Percentiles rank a stretch among this genome's conserved stretches.
Conservation (phyloP, 1,284 basidiomycete genomes). For the Pseudomicrostroma phylloplanum region DNA sequence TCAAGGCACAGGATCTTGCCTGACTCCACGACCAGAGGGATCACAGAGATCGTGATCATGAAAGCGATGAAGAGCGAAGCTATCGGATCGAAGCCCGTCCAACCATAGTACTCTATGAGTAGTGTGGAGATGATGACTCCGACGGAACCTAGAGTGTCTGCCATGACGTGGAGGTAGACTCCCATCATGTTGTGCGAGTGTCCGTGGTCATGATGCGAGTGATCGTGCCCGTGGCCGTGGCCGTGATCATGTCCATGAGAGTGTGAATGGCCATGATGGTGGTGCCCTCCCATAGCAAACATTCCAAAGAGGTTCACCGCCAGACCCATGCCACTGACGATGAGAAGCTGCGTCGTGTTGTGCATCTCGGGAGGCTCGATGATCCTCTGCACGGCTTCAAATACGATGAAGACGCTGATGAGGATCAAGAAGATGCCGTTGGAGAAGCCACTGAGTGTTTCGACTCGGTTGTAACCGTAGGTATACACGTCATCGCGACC, state of each 20-base stretch:
- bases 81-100: constrained; percentile 98
- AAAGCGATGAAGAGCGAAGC: constrained; percentile 93
- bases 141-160: constrained; percentile 67
- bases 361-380: constrained; percentile 91
- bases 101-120: constrained; percentile 92
- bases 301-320: constrained; percentile 95
- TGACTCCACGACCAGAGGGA: constrained; percentile 88
- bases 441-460: constrained; percentile 94
- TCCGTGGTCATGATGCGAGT: constrained; percentile 53
- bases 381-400: constrained; percentile 93
- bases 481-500: constrained; percentile 88
- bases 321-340: constrained; percentile 81
- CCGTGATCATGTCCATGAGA: constrained; percentile 51
- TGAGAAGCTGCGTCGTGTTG: constrained; percentile 82
- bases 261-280: constrained; percentile 54
- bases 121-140: constrained; percentile 98
- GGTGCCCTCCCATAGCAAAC: constrained; percentile 78
- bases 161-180: constrained; percentile 70
- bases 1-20: constrained; percentile 83
- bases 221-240: constrained; percentile 48
- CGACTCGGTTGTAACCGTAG: constrained; percentile 96
- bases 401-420: constrained; percentile 95
- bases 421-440: constrained; percentile 95
- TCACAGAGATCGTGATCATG: constrained; percentile 87
- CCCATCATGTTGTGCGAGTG: constrained; percentile 99